Percentiles rank a stretch among this genome's conserved stretches.
These are phyloP conservation scores for Gillenia trifoliata DNA, from an alignment of 306 rosid genomes.

Conservation along the genomic window DNA sequence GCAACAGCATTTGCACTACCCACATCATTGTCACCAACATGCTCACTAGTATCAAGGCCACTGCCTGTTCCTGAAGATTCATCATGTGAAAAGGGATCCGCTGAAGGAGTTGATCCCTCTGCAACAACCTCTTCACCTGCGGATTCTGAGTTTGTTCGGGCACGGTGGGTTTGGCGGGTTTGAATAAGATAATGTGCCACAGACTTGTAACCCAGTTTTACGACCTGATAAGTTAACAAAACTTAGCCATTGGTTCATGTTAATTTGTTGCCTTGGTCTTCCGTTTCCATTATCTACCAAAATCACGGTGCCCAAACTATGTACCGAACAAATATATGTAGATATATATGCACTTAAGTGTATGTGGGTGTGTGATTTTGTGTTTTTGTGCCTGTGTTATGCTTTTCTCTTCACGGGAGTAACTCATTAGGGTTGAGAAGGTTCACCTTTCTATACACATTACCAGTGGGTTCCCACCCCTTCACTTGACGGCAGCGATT, in stretches of 20 bases:
- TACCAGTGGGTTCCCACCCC: slow-evolving; percentile 75
- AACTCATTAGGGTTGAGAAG: neutral
- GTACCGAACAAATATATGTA: neutral
- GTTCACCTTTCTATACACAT: slow-evolving; percentile 55
- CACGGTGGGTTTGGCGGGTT: slow-evolving; percentile 16
- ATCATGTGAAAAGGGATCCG: neutral
- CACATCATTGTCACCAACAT: neutral
- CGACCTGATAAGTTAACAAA: slow-evolving; percentile 23
- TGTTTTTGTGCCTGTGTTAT: neutral
- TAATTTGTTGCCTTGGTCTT: neutral
- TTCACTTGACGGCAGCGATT: slow-evolving; percentile 55
- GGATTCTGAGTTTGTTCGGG: slow-evolving; percentile 3
- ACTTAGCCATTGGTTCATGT: neutral
- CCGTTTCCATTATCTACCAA: neutral
- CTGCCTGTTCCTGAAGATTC: neutral
- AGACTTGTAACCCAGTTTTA: slow-evolving; percentile 42
- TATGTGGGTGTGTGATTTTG: neutral
- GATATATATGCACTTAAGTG: neutral
- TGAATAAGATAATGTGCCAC: slow-evolving; percentile 53
- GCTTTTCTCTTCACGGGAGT: neutral
- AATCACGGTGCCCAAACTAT: neutral
- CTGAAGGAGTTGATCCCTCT: slow-evolving; percentile 10
- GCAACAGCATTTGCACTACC: neutral
- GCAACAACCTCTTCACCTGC: slow-evolving; percentile 6
- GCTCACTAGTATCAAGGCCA: neutral